phyloP scores from a whole-genome alignment of 306 rosid genomes.

The Rubus idaeus region DNA sequence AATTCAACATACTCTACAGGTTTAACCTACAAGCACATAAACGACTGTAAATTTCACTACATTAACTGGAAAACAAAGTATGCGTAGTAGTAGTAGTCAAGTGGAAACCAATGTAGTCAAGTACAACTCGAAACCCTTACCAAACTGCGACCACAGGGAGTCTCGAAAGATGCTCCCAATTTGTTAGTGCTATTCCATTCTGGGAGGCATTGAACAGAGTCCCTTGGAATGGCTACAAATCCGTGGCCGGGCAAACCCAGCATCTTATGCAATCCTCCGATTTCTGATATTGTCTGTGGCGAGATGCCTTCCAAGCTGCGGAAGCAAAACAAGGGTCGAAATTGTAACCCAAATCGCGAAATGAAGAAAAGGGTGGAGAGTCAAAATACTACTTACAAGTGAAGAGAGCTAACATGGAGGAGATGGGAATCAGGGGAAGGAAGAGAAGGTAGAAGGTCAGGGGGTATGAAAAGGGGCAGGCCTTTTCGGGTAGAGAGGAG shows the following conservation, averaged over 20 bases:
- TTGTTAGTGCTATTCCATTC: constrained; percentile 54
- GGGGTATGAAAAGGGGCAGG: constrained; percentile 68
- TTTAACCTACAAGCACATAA: constrained; percentile 54
- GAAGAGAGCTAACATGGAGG: constrained; percentile 78
- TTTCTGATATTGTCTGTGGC: constrained; percentile 49
- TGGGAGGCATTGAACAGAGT: constrained; percentile 74
- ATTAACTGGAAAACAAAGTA: background rate
- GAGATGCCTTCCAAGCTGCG: constrained; percentile 79
- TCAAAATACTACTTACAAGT: constrained; percentile 51
- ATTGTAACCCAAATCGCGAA: too few species aligned
- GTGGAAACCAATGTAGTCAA: background rate
- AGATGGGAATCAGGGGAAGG: constrained; percentile 87
- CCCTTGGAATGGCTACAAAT: constrained; percentile 69
- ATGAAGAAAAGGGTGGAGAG: background rate
- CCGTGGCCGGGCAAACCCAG: constrained; percentile 61
- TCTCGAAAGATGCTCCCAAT: constrained; percentile 79
- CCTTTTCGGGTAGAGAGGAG: constrained; percentile 87
- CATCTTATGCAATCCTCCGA: constrained; percentile 80
- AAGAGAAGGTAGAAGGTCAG: constrained; percentile 82
- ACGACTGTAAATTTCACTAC: background rate
- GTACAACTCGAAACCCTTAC: constrained; percentile 31
- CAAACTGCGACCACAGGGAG: constrained; percentile 82
- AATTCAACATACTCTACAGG: constrained; percentile 73
- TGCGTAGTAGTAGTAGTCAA: background rate
- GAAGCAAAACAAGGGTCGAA: background rate